Conservation (phyloP, 2,329 filamentous ascomycete genomes). For the Colletotrichum tropicicola region DNA sequence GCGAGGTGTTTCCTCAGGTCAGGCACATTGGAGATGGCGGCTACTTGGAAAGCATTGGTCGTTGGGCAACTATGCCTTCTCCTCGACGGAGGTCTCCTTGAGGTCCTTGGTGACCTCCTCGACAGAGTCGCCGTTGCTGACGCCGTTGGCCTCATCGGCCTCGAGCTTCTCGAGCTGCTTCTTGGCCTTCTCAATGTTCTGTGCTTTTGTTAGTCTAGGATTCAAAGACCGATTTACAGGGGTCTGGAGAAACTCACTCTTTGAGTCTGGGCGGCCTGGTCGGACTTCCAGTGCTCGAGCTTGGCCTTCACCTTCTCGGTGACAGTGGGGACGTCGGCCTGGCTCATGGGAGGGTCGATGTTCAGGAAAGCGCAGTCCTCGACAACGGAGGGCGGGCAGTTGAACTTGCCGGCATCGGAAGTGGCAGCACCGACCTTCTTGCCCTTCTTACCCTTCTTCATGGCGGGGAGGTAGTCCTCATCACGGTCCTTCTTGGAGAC, state of each 20-base stretch:
- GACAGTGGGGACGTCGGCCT: conserved; percentile 80
- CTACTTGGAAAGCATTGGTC: background rate
- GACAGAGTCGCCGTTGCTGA: conserved; percentile 59
- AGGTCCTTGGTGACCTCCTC: conserved; percentile 62
- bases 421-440: conserved; percentile 72
- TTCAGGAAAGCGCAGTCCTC: conserved; percentile 88
- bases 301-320: conserved; percentile 94
- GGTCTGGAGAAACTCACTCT: conserved; percentile 68
- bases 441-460: conserved; percentile 89
- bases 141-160: conserved; percentile 65
- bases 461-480: conserved; percentile 84
- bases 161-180: conserved; percentile 94
- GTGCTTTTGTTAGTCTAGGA: conserved; percentile 39
- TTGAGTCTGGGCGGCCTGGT: conserved; percentile 89
- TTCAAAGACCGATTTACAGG: too few relatives aligned
- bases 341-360: conserved; percentile 87
- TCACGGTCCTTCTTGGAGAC: conserved; percentile 88
- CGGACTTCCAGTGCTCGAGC: conserved; percentile 88
- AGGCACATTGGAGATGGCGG: conserved; percentile 26
- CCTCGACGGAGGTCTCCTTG: conserved; percentile 61
- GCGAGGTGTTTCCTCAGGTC: background rate
- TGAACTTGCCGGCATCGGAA: conserved; percentile 66
- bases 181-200: conserved; percentile 98
- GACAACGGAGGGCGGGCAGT: conserved; percentile 88
- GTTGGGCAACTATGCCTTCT: conserved; percentile 52